A percentile compares a stretch with the other conserved stretches of the same genome.
Conservation (phyloP, 768 basidiomycete species). For the Phlebiopsis flavidoalba region DNA sequence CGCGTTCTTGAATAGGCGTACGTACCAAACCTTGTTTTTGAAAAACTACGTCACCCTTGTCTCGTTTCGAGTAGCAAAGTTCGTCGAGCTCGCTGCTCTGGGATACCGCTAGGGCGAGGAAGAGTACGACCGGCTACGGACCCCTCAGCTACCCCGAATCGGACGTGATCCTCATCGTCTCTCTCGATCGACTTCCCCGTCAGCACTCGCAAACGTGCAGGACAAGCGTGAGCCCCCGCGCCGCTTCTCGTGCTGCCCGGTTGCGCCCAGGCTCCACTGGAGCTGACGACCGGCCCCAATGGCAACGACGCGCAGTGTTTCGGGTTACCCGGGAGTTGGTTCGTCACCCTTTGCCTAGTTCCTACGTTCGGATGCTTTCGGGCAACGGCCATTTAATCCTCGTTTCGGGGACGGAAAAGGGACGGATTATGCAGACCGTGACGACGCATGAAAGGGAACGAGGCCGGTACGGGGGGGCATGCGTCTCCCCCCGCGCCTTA, state of each 20-base stretch:
- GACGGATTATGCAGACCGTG: no score
- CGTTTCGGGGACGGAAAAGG: slow-evolving; percentile 93
- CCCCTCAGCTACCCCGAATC: slow-evolving; percentile 86
- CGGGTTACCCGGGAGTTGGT: no score
- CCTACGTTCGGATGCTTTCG: no score
- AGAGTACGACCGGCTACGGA: slow-evolving; percentile 87
- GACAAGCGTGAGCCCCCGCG: slow-evolving; percentile 59
- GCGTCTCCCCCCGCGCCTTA: no score
- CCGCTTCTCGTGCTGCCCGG: not conserved
- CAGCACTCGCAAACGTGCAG: slow-evolving; percentile 83
- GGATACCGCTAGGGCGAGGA: slow-evolving; percentile 98
- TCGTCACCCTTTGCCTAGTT: no score
- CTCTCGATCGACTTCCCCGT: slow-evolving; percentile 92
- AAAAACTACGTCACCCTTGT: slow-evolving; percentile 92
- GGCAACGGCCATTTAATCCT: slow-evolving; percentile 86
- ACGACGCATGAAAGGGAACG: no score
- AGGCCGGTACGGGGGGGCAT: no score
- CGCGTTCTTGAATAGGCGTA: slow-evolving; percentile 54
- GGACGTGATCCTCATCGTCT: slow-evolving; percentile 90
- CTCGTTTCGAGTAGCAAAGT: slow-evolving; percentile 78
- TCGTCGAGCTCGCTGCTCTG: slow-evolving; percentile 95
- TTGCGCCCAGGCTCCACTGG: not conserved
- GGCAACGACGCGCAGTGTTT: slow-evolving; percentile 49
- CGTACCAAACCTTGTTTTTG: slow-evolving; percentile 89
- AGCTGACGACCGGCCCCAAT: slow-evolving; percentile 2